Conservation (phyloP, 768 basidiomycete species). For the Collybiopsis luxurians region DNA sequence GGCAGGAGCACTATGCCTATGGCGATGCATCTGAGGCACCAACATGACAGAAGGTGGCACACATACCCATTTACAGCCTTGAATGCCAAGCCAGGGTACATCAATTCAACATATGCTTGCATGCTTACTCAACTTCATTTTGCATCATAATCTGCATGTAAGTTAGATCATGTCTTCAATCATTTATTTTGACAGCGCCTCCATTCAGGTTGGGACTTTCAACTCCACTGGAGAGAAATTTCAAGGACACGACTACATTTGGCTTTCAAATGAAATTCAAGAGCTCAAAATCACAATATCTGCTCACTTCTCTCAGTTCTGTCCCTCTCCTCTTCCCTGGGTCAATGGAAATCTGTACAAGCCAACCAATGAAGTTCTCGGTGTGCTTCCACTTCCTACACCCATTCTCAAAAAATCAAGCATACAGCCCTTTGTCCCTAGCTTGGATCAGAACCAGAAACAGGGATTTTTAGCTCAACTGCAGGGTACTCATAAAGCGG, state of each 20-base stretch:
- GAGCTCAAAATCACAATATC: conserved; percentile 9
- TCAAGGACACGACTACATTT: conserved; percentile 20
- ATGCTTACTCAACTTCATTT: conserved; percentile 7
- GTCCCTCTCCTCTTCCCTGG: conserved; percentile 1
- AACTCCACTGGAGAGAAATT: conserved; percentile 22
- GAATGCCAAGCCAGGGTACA: conserved; percentile 5
- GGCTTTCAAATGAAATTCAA: conserved; percentile 20
- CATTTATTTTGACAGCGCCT: too few relatives aligned
- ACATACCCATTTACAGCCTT: conserved; percentile 7
- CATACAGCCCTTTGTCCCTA: too few relatives aligned
- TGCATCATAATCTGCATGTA: too few relatives aligned
- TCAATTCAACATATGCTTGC: conserved; percentile 7
- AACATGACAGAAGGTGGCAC: conserved; percentile 15
- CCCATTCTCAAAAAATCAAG: too few relatives aligned
- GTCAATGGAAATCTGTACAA: conserved; percentile 14
- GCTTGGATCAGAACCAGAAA: too few relatives aligned
- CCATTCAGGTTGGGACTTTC: conserved; percentile 25
- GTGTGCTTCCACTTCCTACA: too few relatives aligned
- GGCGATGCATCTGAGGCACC: conserved; percentile 12
- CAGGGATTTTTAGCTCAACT: too few relatives aligned
- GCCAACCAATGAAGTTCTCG: too few relatives aligned
- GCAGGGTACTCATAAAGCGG: background rate
- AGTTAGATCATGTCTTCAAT: too few relatives aligned
- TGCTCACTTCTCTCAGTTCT: background rate
- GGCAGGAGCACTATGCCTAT: conserved; percentile 8